Conservation (phyloP, 2,329 filamentous ascomycete genomes). For the Fonsecaea multimorphosa region DNA sequence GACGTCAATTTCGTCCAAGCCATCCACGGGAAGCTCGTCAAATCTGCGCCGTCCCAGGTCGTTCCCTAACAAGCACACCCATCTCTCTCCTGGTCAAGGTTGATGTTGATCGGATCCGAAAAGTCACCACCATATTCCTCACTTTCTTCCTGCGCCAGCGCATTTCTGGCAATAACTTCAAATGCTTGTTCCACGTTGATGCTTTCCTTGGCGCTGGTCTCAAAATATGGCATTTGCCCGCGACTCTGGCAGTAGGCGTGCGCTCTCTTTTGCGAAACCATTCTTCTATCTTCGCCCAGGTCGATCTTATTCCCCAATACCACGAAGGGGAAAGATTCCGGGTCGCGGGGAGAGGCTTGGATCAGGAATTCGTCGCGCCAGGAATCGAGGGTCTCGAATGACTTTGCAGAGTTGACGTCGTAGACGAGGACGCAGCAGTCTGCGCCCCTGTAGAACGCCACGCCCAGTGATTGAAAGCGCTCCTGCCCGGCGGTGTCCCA, state of each 20-base stretch:
- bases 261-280: constrained; percentile 93
- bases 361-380: constrained; percentile 99
- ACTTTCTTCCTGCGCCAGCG: constrained; percentile 93
- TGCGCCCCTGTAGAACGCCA: constrained; percentile 95
- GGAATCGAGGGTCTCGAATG: constrained; percentile 96
- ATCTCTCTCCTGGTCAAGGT: constrained; percentile 90
- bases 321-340: constrained; percentile 97
- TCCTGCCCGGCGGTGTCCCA: constrained; percentile 99
- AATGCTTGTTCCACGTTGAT: constrained; percentile 95
- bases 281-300: constrained; percentile 95
- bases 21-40: not conserved
- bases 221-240: constrained; percentile 96
- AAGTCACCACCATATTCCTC: constrained; percentile 98
- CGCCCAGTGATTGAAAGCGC: constrained; percentile 93
- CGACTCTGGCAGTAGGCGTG: constrained; percentile 98
- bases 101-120: constrained; percentile 97
- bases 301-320: constrained; percentile 99
- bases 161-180: constrained; percentile 93
- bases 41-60: not conserved
- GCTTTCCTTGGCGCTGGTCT: constrained; percentile 98
- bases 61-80: constrained; percentile 82
- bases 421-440: constrained; percentile 98
- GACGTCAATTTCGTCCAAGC: not conserved
- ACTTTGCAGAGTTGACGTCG: constrained; percentile 99
- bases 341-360: constrained; percentile 93